Percentiles rank a stretch among this genome's conserved stretches.
Evolutionary conservation across 495 filamentous ascomycete genomes (phyloP).

Genomic region (Cercophora samala): DNA sequence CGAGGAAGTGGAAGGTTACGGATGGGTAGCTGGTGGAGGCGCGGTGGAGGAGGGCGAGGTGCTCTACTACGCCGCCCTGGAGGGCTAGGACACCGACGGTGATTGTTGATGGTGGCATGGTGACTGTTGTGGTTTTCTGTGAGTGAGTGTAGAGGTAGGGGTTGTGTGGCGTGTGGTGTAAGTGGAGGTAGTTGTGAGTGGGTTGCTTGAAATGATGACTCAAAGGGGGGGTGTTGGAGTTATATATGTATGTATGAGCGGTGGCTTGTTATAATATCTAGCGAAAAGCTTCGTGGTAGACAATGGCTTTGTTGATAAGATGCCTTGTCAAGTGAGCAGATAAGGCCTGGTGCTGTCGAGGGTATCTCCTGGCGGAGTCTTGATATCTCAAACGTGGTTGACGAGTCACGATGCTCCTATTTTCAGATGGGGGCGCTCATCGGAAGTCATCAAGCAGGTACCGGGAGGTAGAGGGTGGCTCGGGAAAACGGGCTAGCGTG

Average conservation of each 20-base stretch:
- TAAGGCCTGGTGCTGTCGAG: neutral
- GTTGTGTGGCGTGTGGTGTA: neutral
- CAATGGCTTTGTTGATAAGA: too few species aligned
- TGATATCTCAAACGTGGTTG: neutral
- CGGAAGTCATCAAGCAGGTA: neutral
- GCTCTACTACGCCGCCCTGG: conserved; percentile 91
- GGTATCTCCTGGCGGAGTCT: neutral
- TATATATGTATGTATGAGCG: neutral
- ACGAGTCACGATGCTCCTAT: neutral
- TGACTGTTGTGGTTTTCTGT: neutral
- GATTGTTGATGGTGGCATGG: conserved; percentile 26
- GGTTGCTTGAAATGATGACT: neutral
- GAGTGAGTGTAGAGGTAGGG: neutral
- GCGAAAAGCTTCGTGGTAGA: too few species aligned
- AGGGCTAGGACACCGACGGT: conserved; percentile 86
- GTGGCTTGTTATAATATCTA: neutral
- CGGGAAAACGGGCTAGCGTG: too few species aligned
- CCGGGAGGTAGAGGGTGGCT: neutral
- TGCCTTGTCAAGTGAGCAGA: neutral
- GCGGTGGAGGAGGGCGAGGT: conserved; percentile 69
- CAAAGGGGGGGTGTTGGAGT: neutral
- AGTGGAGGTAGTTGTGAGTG: neutral
- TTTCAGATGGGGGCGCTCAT: neutral
- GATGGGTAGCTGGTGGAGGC: conserved; percentile 44
- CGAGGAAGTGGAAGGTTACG: conserved; percentile 56